Conservation (phyloP, 1,284 basidiomycete species). For the Papiliotrema laurentii region DNA sequence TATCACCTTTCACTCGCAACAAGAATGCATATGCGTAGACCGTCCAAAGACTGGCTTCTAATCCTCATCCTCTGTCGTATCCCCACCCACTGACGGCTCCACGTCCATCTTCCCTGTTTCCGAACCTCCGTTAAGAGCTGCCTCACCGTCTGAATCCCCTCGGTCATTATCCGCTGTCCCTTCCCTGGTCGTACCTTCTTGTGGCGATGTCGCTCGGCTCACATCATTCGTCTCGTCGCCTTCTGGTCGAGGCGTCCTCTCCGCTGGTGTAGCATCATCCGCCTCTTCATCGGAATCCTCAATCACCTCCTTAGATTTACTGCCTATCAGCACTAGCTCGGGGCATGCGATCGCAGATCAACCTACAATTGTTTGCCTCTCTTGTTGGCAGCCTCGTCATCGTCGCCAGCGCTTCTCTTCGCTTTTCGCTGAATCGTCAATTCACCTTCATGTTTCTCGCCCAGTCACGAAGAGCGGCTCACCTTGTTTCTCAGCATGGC, state of each 20-base stretch:
- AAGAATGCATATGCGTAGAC: background rate
- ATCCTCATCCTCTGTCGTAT: background rate
- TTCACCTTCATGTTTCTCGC: background rate
- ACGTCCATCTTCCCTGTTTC: background rate
- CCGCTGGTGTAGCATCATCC: slow-evolving; percentile 10
- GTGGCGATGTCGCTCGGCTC: background rate
- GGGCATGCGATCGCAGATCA: background rate
- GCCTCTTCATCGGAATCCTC: slow-evolving; percentile 39
- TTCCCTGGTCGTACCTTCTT: background rate
- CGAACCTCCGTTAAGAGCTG: too few species aligned
- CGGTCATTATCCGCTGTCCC: too few species aligned
- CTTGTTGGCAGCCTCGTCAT: slow-evolving; percentile 32
- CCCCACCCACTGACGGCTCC: too few species aligned
- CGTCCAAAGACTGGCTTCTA: background rate
- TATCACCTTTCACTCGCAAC: background rate
- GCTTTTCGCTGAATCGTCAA: slow-evolving; percentile 7
- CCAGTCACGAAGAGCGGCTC: slow-evolving; percentile 10
- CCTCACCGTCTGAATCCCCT: too few species aligned
- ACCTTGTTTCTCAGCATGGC: slow-evolving; percentile 31
- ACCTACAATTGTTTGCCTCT: slow-evolving; percentile 37
- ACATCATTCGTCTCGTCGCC: background rate
- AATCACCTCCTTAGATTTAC: slow-evolving; percentile 46
- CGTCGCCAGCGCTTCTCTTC: slow-evolving; percentile 31
- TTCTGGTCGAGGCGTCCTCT: background rate
- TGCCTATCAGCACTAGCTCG: slow-evolving; percentile 7